Evolutionary conservation across 2,329 filamentous ascomycete species (phyloP).

Genomic region (Pleoardoris graminearum): DNA sequence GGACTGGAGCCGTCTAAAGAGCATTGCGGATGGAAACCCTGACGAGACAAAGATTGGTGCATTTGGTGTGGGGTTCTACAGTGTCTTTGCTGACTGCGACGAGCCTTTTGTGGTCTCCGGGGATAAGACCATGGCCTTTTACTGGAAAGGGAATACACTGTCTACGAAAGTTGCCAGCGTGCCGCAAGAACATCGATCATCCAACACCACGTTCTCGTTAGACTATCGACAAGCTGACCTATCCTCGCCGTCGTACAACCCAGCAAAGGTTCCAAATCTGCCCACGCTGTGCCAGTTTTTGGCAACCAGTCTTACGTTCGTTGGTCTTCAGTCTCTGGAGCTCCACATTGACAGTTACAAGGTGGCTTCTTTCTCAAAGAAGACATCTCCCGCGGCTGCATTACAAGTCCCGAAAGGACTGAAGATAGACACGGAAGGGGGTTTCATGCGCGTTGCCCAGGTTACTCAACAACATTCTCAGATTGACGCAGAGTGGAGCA

Average conservation of each 20-base stretch:
- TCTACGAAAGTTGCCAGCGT: constrained; percentile 86
- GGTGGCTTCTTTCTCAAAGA: constrained; percentile 78
- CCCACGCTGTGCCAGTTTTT: constrained; percentile 89
- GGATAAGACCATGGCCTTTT: constrained; percentile 93
- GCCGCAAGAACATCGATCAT: constrained; percentile 65
- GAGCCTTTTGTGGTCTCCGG: constrained; percentile 96
- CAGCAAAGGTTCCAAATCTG: constrained; percentile 80
- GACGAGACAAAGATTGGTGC: constrained; percentile 99
- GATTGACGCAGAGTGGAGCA: constrained; percentile 89
- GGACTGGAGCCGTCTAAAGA: constrained; percentile 91
- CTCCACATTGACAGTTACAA: constrained; percentile 88
- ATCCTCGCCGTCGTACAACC: constrained; percentile 42
- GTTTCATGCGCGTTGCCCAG: constrained; percentile 81
- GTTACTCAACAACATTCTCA: constrained; percentile 86
- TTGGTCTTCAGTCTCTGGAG: constrained; percentile 83
- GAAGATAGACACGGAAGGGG: constrained; percentile 80
- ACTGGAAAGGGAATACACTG: constrained; percentile 98
- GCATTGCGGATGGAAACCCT: constrained; percentile 98
- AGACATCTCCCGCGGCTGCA: constrained; percentile 74
- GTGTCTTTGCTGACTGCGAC: constrained; percentile 96
- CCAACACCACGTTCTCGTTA: constrained; percentile 87
- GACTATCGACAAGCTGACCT: constrained; percentile 84
- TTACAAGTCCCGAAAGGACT: constrained; percentile 77
- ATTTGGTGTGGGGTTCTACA: constrained; percentile 98
- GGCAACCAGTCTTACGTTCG: constrained; percentile 93